Evolutionary conservation across 345 rosid genomes (phyloP).

Genomic region (Aquilaria sinensis): DNA sequence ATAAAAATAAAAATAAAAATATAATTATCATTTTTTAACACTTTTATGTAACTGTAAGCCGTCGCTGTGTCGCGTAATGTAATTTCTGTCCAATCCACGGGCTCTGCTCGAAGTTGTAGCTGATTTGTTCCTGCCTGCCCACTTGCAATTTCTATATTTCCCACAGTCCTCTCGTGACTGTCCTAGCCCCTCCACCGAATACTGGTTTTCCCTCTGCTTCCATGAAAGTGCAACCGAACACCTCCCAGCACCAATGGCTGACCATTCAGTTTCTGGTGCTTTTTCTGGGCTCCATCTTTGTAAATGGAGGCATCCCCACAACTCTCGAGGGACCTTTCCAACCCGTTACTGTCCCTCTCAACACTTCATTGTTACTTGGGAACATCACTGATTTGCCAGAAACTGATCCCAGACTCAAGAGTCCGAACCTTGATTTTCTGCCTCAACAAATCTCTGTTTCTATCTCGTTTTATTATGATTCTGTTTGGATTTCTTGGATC

Average conservation of each 20-base stretch:
- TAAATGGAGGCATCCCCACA: slow-evolving; percentile 27
- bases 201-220: background rate
- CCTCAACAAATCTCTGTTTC: slow-evolving; percentile 64
- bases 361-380: slow-evolving; percentile 27
- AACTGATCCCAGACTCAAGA: slow-evolving; percentile 30
- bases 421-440: slow-evolving; percentile 23
- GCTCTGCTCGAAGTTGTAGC: too few relatives aligned
- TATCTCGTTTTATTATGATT: slow-evolving; percentile 35
- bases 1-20: too few relatives aligned
- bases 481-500: slow-evolving; percentile 68
- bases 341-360: slow-evolving; percentile 50
- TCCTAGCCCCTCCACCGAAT: too few relatives aligned
- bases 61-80: too few relatives aligned
- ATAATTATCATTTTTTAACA: too few relatives aligned
- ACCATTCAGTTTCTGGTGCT: background rate
- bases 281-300: slow-evolving; percentile 11
- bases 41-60: too few relatives aligned
- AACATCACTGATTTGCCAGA: slow-evolving; percentile 45
- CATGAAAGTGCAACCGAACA: slow-evolving; percentile 1
- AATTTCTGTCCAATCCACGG: too few relatives aligned
- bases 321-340: slow-evolving; percentile 66
- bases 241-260: slow-evolving; percentile 4
- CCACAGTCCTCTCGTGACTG: too few relatives aligned
- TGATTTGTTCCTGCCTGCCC: too few relatives aligned
- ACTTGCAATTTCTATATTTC: too few relatives aligned